Evolutionary conservation across 202 grass and related monocot genomes (phyloP), one percentile per base, ranked within the genome.

Genomic region (Brachypodium distachyon): DNA sequence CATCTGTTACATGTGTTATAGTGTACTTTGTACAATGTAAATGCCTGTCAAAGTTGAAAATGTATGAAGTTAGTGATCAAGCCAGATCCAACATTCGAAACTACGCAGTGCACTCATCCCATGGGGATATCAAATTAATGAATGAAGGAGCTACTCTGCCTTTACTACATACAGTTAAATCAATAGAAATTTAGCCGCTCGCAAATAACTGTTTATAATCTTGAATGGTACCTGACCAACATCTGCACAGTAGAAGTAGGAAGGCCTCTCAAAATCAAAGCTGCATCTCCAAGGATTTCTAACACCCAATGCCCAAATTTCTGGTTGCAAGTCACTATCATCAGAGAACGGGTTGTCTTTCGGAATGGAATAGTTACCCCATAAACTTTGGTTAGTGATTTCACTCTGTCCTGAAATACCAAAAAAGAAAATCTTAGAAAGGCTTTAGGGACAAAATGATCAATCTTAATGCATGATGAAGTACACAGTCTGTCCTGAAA

Each of bases 291-390:
- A 87, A 1, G 84, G 84, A 57, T 87, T 87, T 71, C 84, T 77
- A 64, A 86, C 72, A 77, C 78, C 78, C 72, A 82, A 39, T 65
- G 84, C 84, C 84, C 84, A 87, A 58, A 82, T 77, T 82, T 82
- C 84, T 77, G 66, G 84, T 72, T 57, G 48, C 48, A 97, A 57
- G 57, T 47, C 84, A 27, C 50, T 84, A 80, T 88, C 89, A 36
- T 86, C 82, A 14, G 77, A 32, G 17, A 58, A 94, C 0, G 94
- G 94, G 70, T 97, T 97, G 71, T 97, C 94, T 61, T 97, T 94
- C 46, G 94, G 94, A 75, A 91, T 77, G 21, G 88, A 84, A 64
- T 97, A 97, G 43, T 92, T 97, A 12, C 94, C 94, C 94, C 88
- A 97, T 5, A 94, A 77, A 61, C 84, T 86, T 9, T 44, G 74